Conservation (phyloP, 192 early-diverging fungal genomes). For the Dispira simplex region DNA sequence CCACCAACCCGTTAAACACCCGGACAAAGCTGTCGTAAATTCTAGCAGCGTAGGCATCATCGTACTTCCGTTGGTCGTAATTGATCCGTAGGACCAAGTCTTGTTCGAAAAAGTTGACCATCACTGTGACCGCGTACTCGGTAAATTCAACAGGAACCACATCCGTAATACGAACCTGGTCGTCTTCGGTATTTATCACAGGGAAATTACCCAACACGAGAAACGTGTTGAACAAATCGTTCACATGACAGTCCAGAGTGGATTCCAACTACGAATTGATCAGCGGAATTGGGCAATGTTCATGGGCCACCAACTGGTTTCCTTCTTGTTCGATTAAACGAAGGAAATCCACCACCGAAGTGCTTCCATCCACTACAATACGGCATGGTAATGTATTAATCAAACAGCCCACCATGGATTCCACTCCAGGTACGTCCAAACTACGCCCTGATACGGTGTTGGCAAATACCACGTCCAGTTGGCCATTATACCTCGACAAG, state of each 20-base stretch:
- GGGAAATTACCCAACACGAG: constrained; percentile 2
- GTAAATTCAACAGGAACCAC: background rate
- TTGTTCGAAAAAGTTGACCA: background rate
- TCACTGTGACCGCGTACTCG: background rate
- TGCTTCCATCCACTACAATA: background rate
- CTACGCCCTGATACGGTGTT: background rate
- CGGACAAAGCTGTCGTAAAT: background rate
- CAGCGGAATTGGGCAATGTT: background rate
- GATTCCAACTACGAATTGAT: background rate
- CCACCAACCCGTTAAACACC: too few species aligned
- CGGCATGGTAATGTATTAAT: background rate
- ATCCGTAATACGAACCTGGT: background rate
- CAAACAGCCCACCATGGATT: background rate
- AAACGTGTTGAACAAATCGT: background rate
- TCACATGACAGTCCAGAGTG: background rate
- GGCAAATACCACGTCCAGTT: background rate
- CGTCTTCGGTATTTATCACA: background rate
- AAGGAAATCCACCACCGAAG: background rate
- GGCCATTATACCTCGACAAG: background rate
- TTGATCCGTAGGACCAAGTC: background rate
- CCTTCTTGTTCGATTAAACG: background rate
- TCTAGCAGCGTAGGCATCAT: background rate
- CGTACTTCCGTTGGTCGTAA: background rate
- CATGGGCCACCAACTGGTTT: background rate
- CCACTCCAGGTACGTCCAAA: background rate